Percentiles rank a stretch among this genome's conserved stretches.
Evolutionary conservation across 176 grass and related monocot genomes (phyloP).

Genomic region (Oryza longistaminata): DNA sequence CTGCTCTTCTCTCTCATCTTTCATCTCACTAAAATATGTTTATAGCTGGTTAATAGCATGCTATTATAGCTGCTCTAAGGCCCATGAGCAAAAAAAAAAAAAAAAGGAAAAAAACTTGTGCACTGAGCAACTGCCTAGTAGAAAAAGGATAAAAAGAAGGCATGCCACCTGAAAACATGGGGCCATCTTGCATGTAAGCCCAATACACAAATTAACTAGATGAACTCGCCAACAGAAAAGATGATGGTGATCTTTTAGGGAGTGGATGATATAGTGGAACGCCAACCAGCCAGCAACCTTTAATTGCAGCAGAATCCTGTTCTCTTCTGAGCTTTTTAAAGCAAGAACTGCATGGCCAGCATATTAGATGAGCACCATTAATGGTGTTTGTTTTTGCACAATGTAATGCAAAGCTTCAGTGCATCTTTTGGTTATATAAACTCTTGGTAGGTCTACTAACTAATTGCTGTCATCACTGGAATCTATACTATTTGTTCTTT

Average conservation of each 20-base stretch:
- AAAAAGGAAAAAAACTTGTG: not conserved
- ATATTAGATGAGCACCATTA: constrained; percentile 22
- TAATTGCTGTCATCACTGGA: not conserved
- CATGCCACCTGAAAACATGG: constrained; percentile 17
- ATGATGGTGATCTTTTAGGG: not conserved
- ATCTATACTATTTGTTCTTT: not conserved
- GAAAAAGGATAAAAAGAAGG: constrained; percentile 28
- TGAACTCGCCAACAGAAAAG: not conserved
- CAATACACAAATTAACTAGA: constrained; percentile 1
- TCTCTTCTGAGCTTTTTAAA: constrained; percentile 23
- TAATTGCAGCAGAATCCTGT: constrained; percentile 28
- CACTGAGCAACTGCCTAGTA: constrained; percentile 21
- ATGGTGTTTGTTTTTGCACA: constrained; percentile 7
- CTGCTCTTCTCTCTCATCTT: too few species aligned
- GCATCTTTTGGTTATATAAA: constrained; percentile 8
- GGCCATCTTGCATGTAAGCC: constrained; percentile 12
- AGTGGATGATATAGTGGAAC: constrained; percentile 29
- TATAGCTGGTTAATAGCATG: too few species aligned
- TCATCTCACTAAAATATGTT: too few species aligned
- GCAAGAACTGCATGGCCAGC: constrained; percentile 14
- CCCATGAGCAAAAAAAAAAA: not conserved
- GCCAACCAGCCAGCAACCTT: constrained; percentile 32
- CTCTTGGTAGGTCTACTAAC: constrained; percentile 31
- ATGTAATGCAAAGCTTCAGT: constrained; percentile 1
- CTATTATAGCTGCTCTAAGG: not conserved